Conservation (phyloP, 257 asterid genomes). For the Anisodus tanguticus region DNA sequence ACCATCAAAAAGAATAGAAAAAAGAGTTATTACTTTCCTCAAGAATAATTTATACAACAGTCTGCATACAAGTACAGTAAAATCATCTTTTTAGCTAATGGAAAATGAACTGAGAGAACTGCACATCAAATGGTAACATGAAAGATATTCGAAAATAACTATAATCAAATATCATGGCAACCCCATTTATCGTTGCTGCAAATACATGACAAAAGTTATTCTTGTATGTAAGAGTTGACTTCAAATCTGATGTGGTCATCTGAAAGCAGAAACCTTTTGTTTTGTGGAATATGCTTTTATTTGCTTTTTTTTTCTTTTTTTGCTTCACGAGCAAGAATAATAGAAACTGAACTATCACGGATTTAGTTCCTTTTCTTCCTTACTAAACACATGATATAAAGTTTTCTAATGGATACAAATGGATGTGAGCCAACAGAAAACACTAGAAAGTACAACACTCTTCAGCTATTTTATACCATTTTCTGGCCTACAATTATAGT, state of each 20-base stretch:
- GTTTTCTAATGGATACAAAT: neutral
- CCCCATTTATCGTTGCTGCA: neutral
- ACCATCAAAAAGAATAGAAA: neutral
- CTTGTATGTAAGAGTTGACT: neutral
- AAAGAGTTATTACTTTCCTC: neutral
- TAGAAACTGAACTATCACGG: neutral
- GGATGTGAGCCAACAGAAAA: neutral
- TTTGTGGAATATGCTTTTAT: neutral
- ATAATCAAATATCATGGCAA: constrained; percentile 1
- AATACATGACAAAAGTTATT: neutral
- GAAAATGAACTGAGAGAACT: constrained; percentile 12
- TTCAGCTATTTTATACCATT: constrained; percentile 1
- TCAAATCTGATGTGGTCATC: neutral
- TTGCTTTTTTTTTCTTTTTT: neutral
- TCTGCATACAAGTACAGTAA: neutral
- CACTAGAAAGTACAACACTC: neutral
- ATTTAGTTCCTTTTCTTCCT: neutral
- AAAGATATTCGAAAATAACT: constrained; percentile 2
- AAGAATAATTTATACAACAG: neutral
- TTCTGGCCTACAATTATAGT: neutral
- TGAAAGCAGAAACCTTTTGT: constrained; percentile 13
- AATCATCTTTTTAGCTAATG: neutral
- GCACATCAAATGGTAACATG: neutral
- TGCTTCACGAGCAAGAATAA: neutral
- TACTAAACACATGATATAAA: neutral